phyloP scores from a whole-genome alignment of 257 asterid genomes.

The Craterostigma plantagineum region DNA sequence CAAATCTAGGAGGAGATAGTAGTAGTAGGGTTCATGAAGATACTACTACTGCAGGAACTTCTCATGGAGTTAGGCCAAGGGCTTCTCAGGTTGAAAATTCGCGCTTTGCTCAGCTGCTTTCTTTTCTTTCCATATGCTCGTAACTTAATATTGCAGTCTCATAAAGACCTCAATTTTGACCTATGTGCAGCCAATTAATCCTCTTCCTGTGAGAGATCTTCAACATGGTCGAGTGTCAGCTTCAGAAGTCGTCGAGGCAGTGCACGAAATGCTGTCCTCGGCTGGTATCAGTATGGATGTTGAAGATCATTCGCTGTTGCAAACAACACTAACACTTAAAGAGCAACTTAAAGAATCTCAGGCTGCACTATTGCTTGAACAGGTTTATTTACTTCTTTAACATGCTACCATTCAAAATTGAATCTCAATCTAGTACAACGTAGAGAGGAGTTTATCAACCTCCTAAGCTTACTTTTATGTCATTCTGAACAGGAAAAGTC shows the following conservation, averaged over 20 bases:
- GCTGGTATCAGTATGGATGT: constrained; percentile 75
- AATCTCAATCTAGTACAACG: too few relatives aligned
- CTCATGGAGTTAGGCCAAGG: constrained; percentile 27
- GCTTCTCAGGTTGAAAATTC: constrained; percentile 23
- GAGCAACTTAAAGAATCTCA: constrained; percentile 88
- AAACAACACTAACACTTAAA: constrained; percentile 53
- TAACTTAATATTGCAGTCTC: too few relatives aligned
- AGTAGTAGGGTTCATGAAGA: constrained; percentile 11
- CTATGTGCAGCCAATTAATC: constrained; percentile 12
- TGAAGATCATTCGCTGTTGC: constrained; percentile 66
- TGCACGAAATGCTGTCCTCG: constrained; percentile 88
- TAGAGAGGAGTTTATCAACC: too few relatives aligned
- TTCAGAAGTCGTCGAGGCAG: constrained; percentile 84
- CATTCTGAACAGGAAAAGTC: constrained; percentile 45
- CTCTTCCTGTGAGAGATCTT: constrained; percentile 44
- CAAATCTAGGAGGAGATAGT: constrained; percentile 20
- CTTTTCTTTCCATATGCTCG: too few relatives aligned
- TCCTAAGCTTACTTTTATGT: too few relatives aligned
- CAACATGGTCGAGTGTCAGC: constrained; percentile 78
- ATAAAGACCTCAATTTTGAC: too few relatives aligned
- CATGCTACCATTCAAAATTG: not conserved
- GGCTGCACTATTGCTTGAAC: constrained; percentile 80
- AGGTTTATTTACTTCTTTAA: constrained; percentile 24
- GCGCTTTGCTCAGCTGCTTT: too few relatives aligned
- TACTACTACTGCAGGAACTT: constrained; percentile 21